Conservation (phyloP, 306 rosid species). For the Datisca glomerata region DNA sequence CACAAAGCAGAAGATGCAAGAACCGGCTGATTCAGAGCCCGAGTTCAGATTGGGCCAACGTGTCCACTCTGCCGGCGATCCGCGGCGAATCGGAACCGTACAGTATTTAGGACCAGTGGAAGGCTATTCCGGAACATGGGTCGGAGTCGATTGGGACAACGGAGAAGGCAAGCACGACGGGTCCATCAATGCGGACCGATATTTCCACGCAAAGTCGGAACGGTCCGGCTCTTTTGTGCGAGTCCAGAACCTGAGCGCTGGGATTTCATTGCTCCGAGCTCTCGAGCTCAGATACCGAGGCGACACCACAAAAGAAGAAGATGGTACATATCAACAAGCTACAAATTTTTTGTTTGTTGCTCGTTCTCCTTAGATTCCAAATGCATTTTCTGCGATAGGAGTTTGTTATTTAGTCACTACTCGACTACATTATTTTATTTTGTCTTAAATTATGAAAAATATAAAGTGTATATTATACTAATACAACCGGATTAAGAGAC, state of each 20-base stretch:
- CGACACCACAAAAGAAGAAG: slow-evolving; percentile 72
- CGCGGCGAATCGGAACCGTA: slow-evolving; percentile 66
- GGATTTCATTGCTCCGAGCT: slow-evolving; percentile 65
- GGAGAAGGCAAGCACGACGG: slow-evolving; percentile 81
- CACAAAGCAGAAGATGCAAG: slow-evolving; percentile 37
- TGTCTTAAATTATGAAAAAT: too few relatives aligned
- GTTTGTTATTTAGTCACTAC: too few relatives aligned
- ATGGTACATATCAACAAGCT: slow-evolving; percentile 52
- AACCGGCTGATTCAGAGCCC: slow-evolving; percentile 10
- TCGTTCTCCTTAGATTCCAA: neutral
- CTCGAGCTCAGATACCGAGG: slow-evolving; percentile 56
- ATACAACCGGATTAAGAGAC: too few relatives aligned
- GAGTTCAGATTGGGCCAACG: slow-evolving; percentile 55
- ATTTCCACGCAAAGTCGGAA: slow-evolving; percentile 54
- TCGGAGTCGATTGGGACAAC: slow-evolving; percentile 91
- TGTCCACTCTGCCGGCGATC: slow-evolving; percentile 48
- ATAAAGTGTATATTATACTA: too few relatives aligned
- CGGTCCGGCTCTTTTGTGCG: slow-evolving; percentile 72
- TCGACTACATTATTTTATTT: too few relatives aligned
- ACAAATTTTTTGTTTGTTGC: neutral
- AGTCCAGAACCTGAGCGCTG: slow-evolving; percentile 42
- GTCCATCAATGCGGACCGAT: slow-evolving; percentile 53
- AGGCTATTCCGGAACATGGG: slow-evolving; percentile 63
- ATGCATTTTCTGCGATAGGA: too few relatives aligned
- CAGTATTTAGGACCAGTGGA: slow-evolving; percentile 56